A percentile compares a stretch with the other conserved stretches of the same genome.
phyloP scores from a whole-genome alignment of 2,329 filamentous ascomycete species.

The Thielaviopsis euricoi region DNA sequence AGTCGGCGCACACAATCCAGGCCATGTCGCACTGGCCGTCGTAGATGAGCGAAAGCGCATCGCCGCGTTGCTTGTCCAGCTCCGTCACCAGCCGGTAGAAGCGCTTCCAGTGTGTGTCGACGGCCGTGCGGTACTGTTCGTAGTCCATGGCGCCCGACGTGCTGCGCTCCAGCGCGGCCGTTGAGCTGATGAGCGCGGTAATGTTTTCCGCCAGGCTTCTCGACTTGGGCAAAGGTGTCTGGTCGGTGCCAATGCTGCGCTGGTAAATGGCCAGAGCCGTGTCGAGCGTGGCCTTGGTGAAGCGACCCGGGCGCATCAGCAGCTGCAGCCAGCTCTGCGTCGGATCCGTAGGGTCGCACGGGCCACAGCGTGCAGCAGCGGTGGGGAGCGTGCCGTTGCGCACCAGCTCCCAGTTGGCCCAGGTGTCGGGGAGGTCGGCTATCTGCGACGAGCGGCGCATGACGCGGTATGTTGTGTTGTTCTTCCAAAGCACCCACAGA shows the following conservation, averaged over 20 bases:
- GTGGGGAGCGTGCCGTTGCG: constrained; percentile 41
- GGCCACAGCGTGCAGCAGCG: constrained; percentile 36
- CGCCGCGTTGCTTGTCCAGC: constrained; percentile 70
- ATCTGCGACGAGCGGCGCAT: constrained; percentile 58
- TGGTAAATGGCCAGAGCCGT: constrained; percentile 72
- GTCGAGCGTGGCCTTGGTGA: constrained; percentile 63
- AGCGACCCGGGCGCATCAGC: constrained; percentile 69
- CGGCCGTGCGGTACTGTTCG: constrained; percentile 54
- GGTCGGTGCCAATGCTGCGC: constrained; percentile 35
- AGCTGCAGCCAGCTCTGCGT: constrained; percentile 77
- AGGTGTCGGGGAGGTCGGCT: constrained; percentile 42
- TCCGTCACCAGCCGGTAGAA: constrained; percentile 78
- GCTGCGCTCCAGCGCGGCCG: constrained; percentile 46
- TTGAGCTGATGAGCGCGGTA: constrained; percentile 52
- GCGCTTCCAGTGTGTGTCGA: constrained; percentile 72
- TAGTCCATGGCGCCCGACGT: constrained; percentile 55
- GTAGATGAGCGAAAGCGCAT: constrained; percentile 61
- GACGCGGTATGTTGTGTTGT: constrained; percentile 61
- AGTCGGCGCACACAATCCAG: constrained; percentile 75
- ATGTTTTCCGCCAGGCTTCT: constrained; percentile 59
- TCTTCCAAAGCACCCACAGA: constrained; percentile 71
- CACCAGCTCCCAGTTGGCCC: constrained; percentile 57
- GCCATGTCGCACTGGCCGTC: constrained; percentile 56
- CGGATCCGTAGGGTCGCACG: constrained; percentile 49
- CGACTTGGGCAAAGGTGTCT: constrained; percentile 26